phyloP scores from a whole-genome alignment of 2,329 filamentous ascomycete species.

The Clarireedia hainanense region DNA sequence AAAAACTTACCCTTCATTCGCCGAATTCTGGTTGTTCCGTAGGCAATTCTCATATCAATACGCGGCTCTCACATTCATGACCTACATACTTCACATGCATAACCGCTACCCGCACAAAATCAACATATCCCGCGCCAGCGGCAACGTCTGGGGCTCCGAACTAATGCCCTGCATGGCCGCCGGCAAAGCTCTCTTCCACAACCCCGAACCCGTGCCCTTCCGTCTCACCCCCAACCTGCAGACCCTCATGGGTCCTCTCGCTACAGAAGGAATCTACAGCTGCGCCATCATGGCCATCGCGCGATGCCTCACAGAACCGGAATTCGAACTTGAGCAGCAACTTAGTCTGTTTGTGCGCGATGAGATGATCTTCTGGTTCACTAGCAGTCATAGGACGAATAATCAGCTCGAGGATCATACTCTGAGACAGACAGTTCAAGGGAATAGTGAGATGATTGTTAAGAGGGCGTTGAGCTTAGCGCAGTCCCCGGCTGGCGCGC shows the following conservation, averaged over 20 bases:
- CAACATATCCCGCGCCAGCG: slow-evolving; percentile 76
- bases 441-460: slow-evolving; percentile 85
- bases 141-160: slow-evolving; percentile 95
- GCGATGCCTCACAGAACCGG: slow-evolving; percentile 82
- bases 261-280: slow-evolving; percentile 94
- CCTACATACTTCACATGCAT: slow-evolving; percentile 95
- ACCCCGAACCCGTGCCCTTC: slow-evolving; percentile 94
- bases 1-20: slow-evolving; percentile 75
- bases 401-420: slow-evolving; percentile 51
- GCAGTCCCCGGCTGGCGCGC: slow-evolving; percentile 60
- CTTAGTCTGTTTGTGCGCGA: slow-evolving; percentile 92
- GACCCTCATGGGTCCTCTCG: slow-evolving; percentile 89
- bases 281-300: slow-evolving; percentile 94
- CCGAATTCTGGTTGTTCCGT: slow-evolving; percentile 98
- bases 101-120: slow-evolving; percentile 94
- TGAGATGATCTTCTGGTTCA: slow-evolving; percentile 97
- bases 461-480: slow-evolving; percentile 83
- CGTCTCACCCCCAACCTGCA: slow-evolving; percentile 94
- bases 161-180: slow-evolving; percentile 83
- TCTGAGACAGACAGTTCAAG: slow-evolving; percentile 66
- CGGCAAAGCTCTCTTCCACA: slow-evolving; percentile 83
- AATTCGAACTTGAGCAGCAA: slow-evolving; percentile 87
- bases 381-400: slow-evolving; percentile 59
- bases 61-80: slow-evolving; percentile 94
- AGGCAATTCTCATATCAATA: slow-evolving; percentile 95